These are phyloP conservation scores for Phytophthora nicotianae DNA, from an alignment of 352 stramenopile species.

Conservation along the genomic window DNA sequence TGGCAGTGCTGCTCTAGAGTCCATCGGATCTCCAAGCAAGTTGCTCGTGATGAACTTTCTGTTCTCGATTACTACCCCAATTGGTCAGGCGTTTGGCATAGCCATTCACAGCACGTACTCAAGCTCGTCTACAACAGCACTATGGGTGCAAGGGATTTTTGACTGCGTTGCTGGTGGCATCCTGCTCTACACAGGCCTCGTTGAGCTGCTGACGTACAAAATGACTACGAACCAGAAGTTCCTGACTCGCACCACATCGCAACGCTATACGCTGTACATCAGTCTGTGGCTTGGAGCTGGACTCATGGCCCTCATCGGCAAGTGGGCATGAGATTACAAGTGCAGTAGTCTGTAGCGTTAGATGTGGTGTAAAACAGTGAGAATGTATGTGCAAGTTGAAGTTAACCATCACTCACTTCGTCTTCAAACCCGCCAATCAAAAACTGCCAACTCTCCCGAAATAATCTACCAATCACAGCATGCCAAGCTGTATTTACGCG, in stretches of 20 bases:
- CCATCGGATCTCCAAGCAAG: slow-evolving; percentile 45
- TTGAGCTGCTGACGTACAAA: slow-evolving; percentile 74
- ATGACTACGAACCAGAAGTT: slow-evolving; percentile 72
- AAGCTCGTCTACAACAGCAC: slow-evolving; percentile 42
- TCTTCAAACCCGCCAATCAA: slow-evolving; percentile 25
- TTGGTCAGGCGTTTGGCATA: slow-evolving; percentile 66
- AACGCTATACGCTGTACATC: slow-evolving; percentile 52
- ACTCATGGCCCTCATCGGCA: slow-evolving; percentile 72
- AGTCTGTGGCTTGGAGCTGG: slow-evolving; percentile 56
- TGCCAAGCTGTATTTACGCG: slow-evolving; percentile 18
- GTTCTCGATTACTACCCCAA: slow-evolving; percentile 61
- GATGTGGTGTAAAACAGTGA: background rate
- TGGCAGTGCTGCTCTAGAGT: slow-evolving; percentile 44
- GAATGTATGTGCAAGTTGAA: slow-evolving; percentile 25
- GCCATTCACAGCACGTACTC: slow-evolving; percentile 58
- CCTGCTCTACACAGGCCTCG: slow-evolving; percentile 72
- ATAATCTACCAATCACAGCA: slow-evolving; percentile 21
- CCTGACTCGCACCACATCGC: slow-evolving; percentile 27
- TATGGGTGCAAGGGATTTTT: slow-evolving; percentile 68
- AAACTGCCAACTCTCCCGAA: slow-evolving; percentile 16
- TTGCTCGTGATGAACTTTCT: slow-evolving; percentile 56
- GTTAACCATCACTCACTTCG: slow-evolving; percentile 19
- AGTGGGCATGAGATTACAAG: slow-evolving; percentile 50
- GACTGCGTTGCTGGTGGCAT: slow-evolving; percentile 72
- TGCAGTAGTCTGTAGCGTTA: background rate